Conservation (phyloP, 2,329 filamentous ascomycete genomes). For the Fusarium incarnatum region DNA sequence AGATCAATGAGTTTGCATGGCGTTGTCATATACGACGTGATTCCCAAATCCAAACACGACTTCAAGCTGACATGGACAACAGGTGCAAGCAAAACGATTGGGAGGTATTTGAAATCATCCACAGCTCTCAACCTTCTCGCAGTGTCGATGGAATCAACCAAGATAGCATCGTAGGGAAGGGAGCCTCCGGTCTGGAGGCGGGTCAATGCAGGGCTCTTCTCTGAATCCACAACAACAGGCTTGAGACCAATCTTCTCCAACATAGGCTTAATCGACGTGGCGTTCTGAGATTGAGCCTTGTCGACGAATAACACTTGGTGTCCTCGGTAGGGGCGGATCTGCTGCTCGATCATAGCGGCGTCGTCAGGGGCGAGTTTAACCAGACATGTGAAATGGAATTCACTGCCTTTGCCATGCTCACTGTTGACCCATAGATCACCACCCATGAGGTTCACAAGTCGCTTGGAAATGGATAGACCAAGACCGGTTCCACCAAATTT, state of each 20-base stretch:
- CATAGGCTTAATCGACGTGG: constrained; percentile 81
- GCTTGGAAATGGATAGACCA: constrained; percentile 93
- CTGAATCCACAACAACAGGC: constrained; percentile 86
- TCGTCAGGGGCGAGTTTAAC: constrained; percentile 87
- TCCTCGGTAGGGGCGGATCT: constrained; percentile 89
- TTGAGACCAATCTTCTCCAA: constrained; percentile 82
- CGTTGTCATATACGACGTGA: constrained; percentile 99
- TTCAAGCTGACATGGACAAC: constrained; percentile 92
- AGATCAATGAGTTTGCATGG: constrained; percentile 94
- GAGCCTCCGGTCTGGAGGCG: constrained; percentile 66
- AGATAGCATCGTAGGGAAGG: constrained; percentile 90
- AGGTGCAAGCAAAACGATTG: constrained; percentile 91
- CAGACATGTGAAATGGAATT: constrained; percentile 95
- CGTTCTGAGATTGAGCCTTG: constrained; percentile 83
- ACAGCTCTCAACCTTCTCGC: constrained; percentile 86
- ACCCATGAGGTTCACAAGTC: constrained; percentile 94
- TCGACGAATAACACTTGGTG: constrained; percentile 96
- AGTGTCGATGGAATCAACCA: constrained; percentile 93
- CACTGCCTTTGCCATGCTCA: constrained; percentile 88
- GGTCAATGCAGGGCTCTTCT: constrained; percentile 69
- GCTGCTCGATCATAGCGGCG: constrained; percentile 80
- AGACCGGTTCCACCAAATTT: constrained; percentile 96
- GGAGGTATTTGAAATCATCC: constrained; percentile 97
- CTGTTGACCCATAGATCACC: constrained; percentile 97
- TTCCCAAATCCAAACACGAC: constrained; percentile 91